These are phyloP conservation scores for Aspergillus sergii DNA, from an alignment of 2,329 filamentous ascomycete species.

Conservation along the genomic window DNA sequence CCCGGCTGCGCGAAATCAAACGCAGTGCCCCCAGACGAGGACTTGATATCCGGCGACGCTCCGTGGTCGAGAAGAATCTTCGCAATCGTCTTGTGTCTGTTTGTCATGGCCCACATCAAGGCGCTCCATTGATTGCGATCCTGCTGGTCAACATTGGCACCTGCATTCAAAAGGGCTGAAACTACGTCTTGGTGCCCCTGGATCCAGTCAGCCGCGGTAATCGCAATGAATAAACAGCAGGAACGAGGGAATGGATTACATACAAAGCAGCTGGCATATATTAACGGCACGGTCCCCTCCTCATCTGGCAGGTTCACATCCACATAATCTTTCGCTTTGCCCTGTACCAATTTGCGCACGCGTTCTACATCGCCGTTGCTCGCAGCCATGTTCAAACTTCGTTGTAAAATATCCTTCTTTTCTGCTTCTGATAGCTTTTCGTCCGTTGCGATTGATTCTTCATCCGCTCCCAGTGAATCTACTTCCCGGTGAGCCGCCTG, in stretches of 20 bases:
- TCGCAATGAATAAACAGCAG: not conserved
- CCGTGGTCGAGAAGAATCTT: slow-evolving; percentile 90
- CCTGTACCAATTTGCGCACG: slow-evolving; percentile 73
- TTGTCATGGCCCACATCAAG: slow-evolving; percentile 99
- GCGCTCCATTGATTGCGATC: slow-evolving; percentile 97
- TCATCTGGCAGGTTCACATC: slow-evolving; percentile 88
- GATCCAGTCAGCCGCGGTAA: slow-evolving; percentile 15
- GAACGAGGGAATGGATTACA: slow-evolving; percentile 37
- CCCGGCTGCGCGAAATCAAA: slow-evolving; percentile 95
- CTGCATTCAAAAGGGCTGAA: slow-evolving; percentile 77
- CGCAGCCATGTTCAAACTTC: slow-evolving; percentile 88
- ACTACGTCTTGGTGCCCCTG: slow-evolving; percentile 90
- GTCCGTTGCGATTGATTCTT: slow-evolving; percentile 76
- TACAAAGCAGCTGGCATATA: slow-evolving; percentile 97
- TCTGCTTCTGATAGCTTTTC: slow-evolving; percentile 73
- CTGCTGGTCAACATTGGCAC: slow-evolving; percentile 87
- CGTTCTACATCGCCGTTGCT: slow-evolving; percentile 91
- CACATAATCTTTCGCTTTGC: slow-evolving; percentile 73
- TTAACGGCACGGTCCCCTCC: slow-evolving; percentile 92
- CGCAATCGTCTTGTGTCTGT: slow-evolving; percentile 92
- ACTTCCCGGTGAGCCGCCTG: slow-evolving; percentile 83
- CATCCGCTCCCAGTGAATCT: slow-evolving; percentile 70
- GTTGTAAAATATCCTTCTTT: slow-evolving; percentile 81
- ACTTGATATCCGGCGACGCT: slow-evolving; percentile 94
- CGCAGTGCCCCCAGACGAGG: slow-evolving; percentile 87